phyloP scores from a whole-genome alignment of 129 eudicot genomes.

The Tanacetum coccineum region DNA sequence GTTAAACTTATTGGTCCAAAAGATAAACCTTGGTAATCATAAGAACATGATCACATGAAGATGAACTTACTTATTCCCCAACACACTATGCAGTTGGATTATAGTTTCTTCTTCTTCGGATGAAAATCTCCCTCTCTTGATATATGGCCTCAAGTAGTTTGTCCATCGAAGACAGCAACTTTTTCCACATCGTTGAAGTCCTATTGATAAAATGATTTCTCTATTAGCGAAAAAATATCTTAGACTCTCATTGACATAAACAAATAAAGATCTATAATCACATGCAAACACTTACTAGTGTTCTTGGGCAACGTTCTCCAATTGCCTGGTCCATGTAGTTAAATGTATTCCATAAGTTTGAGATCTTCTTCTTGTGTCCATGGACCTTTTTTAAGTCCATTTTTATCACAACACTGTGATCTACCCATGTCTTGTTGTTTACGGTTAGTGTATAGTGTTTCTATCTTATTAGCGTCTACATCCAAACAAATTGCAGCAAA shows the following conservation, averaged over 20 bases:
- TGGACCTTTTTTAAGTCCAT: constrained; percentile 83
- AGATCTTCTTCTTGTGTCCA: constrained; percentile 78
- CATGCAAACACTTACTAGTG: constrained; percentile 39
- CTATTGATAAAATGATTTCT: constrained; percentile 21
- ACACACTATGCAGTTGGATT: constrained; percentile 67
- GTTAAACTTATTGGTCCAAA: too few species aligned
- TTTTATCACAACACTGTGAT: constrained; percentile 72
- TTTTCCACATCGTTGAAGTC: constrained; percentile 78
- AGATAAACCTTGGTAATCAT: background rate
- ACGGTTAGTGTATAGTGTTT: constrained; percentile 12
- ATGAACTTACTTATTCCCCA: constrained; percentile 71
- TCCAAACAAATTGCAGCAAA: too few species aligned
- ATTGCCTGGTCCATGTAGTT: constrained; percentile 64
- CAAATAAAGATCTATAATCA: background rate
- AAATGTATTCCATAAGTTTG: constrained; percentile 57
- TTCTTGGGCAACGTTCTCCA: constrained; percentile 76
- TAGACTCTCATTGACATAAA: background rate
- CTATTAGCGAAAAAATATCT: background rate
- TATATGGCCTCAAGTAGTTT: constrained; percentile 80
- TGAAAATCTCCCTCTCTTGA: constrained; percentile 78
- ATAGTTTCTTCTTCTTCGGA: constrained; percentile 87
- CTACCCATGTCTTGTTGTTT: constrained; percentile 50
- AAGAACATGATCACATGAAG: background rate
- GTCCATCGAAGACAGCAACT: constrained; percentile 89
- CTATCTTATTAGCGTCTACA: too few species aligned